These are phyloP conservation scores for Rhodotorula sphaerocarpa DNA, from an alignment of 768 basidiomycete genomes.

Conservation along the genomic window DNA sequence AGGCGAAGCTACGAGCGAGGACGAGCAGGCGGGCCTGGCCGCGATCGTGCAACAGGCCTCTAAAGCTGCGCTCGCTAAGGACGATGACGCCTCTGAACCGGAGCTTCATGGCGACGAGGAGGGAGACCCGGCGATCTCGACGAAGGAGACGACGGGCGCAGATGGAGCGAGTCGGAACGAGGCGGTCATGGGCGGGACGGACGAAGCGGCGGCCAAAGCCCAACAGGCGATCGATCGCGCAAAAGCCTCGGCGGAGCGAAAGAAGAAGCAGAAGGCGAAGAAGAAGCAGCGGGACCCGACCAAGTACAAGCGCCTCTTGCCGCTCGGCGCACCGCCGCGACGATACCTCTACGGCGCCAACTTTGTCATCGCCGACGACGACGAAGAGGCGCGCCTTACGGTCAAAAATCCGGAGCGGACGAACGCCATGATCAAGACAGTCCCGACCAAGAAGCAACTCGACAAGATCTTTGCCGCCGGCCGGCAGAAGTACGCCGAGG, in stretches of 20 bases:
- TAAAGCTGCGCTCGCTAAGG: too few species aligned
- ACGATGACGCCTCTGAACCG: too few species aligned
- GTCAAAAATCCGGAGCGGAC: conserved; percentile 21
- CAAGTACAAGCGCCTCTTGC: conserved; percentile 24
- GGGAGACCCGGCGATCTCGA: too few species aligned
- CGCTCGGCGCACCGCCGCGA: conserved; percentile 1
- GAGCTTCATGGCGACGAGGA: too few species aligned
- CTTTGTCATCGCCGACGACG: conserved; percentile 9
- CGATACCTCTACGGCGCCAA: conserved; percentile 31
- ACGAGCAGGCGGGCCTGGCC: conserved; percentile 11
- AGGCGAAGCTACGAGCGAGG: neutral
- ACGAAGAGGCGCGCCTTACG: neutral
- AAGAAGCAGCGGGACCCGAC: conserved; percentile 19
- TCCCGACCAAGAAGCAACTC: conserved; percentile 21
- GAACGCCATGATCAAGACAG: conserved; percentile 17
- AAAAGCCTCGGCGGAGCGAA: neutral
- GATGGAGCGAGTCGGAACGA: neutral
- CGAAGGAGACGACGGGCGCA: too few species aligned
- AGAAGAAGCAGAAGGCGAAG: neutral
- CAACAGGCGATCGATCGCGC: conserved; percentile 1
- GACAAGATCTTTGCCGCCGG: conserved; percentile 4
- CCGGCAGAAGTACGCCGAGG: conserved; percentile 10
- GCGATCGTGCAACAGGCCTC: conserved; percentile 7
- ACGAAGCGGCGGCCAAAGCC: neutral
- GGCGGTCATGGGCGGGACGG: too few species aligned